Conservation (phyloP, 202 grass and related monocot species). For the Carex sylvatica region DNA sequence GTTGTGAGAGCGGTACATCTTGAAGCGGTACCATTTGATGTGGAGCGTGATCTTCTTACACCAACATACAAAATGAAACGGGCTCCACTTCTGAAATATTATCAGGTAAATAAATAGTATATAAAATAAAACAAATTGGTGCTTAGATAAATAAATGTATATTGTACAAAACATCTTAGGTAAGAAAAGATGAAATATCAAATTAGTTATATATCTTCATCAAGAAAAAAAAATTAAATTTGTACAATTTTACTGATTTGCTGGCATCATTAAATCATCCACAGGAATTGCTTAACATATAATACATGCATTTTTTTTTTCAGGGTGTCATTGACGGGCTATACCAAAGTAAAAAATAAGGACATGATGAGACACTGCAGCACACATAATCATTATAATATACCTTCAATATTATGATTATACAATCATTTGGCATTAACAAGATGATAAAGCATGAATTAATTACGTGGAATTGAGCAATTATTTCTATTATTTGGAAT, state of each 20-base stretch:
- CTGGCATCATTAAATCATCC: slow-evolving; percentile 8
- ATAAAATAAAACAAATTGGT: not conserved
- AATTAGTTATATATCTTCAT: not conserved
- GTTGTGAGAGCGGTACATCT: slow-evolving; percentile 65
- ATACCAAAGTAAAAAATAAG: slow-evolving; percentile 57
- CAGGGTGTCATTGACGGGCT: slow-evolving; percentile 55
- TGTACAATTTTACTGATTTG: not conserved
- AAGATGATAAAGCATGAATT: not conserved
- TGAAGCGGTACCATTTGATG: slow-evolving; percentile 68
- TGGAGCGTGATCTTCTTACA: slow-evolving; percentile 82
- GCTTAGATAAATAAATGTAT: not conserved
- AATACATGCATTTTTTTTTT: slow-evolving; percentile 16
- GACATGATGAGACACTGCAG: not conserved
- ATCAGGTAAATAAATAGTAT: slow-evolving; percentile 49
- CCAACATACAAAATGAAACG: slow-evolving; percentile 90
- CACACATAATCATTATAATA: too few species aligned
- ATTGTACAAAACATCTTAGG: not conserved
- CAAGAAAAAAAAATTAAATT: slow-evolving; percentile 1
- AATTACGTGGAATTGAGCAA: too few species aligned
- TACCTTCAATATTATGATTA: not conserved
- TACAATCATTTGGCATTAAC: not conserved
- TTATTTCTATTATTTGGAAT: too few species aligned
- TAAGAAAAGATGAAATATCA: not conserved
- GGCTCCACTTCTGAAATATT: slow-evolving; percentile 71
- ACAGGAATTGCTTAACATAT: not conserved